Evolutionary conservation across 257 asterid genomes (phyloP).

Genomic region (Verbascum thapsus): DNA sequence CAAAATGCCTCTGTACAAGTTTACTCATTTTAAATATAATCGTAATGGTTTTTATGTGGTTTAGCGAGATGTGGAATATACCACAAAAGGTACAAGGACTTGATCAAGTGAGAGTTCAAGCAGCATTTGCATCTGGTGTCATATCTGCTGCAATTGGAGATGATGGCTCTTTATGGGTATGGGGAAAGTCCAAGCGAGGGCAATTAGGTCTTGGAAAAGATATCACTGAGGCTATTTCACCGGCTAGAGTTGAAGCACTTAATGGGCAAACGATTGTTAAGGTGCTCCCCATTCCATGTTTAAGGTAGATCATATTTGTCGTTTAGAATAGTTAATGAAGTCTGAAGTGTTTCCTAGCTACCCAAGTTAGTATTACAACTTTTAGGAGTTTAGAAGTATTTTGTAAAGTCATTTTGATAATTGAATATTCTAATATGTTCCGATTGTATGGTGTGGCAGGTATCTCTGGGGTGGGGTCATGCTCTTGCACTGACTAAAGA

Average conservation of each 20-base stretch:
- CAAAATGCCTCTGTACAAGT: neutral
- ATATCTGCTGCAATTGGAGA: slow-evolving; percentile 78
- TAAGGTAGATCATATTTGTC: slow-evolving; percentile 52
- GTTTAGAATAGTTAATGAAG: slow-evolving; percentile 1
- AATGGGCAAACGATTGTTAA: slow-evolving; percentile 70
- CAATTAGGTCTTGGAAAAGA: slow-evolving; percentile 81
- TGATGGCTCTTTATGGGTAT: slow-evolving; percentile 91
- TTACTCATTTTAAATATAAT: neutral
- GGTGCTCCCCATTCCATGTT: slow-evolving; percentile 62
- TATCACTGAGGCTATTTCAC: slow-evolving; percentile 56
- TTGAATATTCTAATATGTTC: slow-evolving; percentile 19
- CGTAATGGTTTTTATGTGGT: neutral
- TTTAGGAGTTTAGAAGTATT: neutral
- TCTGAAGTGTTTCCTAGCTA: neutral
- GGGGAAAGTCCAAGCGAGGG: slow-evolving; percentile 98
- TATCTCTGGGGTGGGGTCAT: slow-evolving; percentile 96
- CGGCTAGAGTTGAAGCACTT: slow-evolving; percentile 73
- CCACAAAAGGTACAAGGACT: slow-evolving; percentile 77
- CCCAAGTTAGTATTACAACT: neutral
- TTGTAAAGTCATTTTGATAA: neutral
- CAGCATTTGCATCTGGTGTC: slow-evolving; percentile 85
- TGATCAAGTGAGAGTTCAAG: slow-evolving; percentile 52
- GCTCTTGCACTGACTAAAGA: slow-evolving; percentile 76
- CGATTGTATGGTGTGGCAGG: slow-evolving; percentile 47
- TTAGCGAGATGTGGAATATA: slow-evolving; percentile 74